These are phyloP conservation scores for Solanum pinnatisectum DNA, from an alignment of 257 asterid genomes.

Conservation along the genomic window DNA sequence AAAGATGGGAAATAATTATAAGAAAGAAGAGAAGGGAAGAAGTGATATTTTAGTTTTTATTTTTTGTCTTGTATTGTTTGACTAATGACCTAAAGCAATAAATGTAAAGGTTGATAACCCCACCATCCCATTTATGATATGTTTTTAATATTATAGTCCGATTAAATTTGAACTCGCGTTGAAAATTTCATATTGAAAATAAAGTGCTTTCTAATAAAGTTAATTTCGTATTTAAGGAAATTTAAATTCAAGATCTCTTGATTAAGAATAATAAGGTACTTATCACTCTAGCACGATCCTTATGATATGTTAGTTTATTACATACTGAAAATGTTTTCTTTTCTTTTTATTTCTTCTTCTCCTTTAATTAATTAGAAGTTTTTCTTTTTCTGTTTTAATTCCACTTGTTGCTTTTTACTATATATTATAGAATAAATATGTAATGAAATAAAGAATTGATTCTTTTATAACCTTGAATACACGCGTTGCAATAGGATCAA, in stretches of 20 bases:
- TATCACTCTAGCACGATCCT: no score
- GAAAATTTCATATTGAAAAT: fast-evolving
- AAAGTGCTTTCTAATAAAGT: no score
- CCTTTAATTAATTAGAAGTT: background rate
- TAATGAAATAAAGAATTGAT: background rate
- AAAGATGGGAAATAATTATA: background rate
- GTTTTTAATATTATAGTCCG: background rate
- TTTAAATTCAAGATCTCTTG: fast-evolving
- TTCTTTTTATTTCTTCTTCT: background rate
- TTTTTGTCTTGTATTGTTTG: slow-evolving; percentile 21
- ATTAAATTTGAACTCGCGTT: no score
- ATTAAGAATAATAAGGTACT: no score
- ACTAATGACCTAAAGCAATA: slow-evolving; percentile 15
- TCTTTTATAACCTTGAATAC: background rate
- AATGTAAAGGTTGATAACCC: slow-evolving; percentile 18
- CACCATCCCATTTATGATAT: slow-evolving; percentile 27
- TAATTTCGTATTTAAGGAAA: no score
- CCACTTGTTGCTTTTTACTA: background rate
- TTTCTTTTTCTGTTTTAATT: background rate
- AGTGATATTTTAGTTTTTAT: background rate
- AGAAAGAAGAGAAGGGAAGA: background rate
- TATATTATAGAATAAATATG: background rate
- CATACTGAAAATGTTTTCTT: background rate
- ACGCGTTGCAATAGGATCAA: background rate
- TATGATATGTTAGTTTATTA: background rate